A percentile compares a stretch with the other conserved stretches of the same genome.
Evolutionary conservation across 208 protist species (phyloP).

Genomic region (Kentomonas sorsogonicus): DNA sequence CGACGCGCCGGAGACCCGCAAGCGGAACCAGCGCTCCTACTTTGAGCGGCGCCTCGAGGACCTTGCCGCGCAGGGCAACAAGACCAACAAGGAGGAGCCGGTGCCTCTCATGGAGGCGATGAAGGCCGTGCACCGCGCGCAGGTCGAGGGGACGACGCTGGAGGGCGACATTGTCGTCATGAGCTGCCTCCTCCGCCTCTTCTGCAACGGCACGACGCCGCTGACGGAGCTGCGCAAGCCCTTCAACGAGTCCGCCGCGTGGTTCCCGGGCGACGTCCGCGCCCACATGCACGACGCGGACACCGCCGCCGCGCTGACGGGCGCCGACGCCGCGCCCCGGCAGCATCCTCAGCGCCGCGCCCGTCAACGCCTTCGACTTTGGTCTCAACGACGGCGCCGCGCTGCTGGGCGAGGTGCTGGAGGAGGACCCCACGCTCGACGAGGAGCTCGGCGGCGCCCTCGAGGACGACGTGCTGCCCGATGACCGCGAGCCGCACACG

Average conservation of each 20-base stretch:
- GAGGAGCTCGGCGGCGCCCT: neutral
- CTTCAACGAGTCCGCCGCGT: conserved; percentile 41
- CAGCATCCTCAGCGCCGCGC: conserved; percentile 36
- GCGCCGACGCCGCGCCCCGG: neutral
- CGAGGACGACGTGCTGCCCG: neutral
- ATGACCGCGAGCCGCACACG: too few relatives aligned
- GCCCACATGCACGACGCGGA: neutral
- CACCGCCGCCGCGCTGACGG: neutral
- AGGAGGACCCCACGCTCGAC: neutral
- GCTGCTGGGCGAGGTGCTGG: neutral
- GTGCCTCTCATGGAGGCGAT: conserved; percentile 57
- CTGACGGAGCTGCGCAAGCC: conserved; percentile 34
- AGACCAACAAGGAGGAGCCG: conserved; percentile 16
- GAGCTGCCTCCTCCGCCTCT: conserved; percentile 42
- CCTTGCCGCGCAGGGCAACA: conserved; percentile 27
- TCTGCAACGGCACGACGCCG: conserved; percentile 64
- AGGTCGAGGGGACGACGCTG: conserved; percentile 77
- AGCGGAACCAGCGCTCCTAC: conserved; percentile 51
- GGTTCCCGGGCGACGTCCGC: conserved; percentile 23
- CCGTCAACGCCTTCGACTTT: conserved; percentile 18
- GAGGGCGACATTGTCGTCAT: conserved; percentile 64
- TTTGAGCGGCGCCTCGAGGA: conserved; percentile 68
- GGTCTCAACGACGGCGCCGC: neutral
- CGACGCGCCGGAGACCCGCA: conserved; percentile 1
- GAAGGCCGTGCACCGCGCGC: conserved; percentile 70